Base-by-base conservation (phyloP, 805 yeast genomes). In the Cyberlindnera bimundalis region DNA sequence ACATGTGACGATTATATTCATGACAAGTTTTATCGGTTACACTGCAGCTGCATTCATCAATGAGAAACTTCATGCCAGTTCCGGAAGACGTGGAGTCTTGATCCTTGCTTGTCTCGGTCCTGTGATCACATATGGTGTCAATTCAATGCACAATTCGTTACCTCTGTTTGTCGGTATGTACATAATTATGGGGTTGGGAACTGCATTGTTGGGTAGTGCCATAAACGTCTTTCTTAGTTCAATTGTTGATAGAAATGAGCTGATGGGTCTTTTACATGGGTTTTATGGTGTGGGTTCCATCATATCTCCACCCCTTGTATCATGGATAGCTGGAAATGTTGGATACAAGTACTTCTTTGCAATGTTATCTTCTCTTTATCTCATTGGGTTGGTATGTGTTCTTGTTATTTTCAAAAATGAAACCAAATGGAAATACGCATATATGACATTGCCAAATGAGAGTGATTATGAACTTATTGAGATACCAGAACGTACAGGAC, bases 281-380 rank as follows among this genome's bases (percentile, higher is more conserved):
- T 55, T 68, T 12, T 84, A 82, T 57, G 95, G 95, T 1, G 50
- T 78, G 4, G 89, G 90, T 3, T 86, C 89, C 1, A 78, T 84
- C 36, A 47, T 79, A 2, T 73, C 87, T 1, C 90, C 95, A 2
- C 70, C 84, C 16, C 56, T 79, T 18, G 81, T 82, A 4, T 75
- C 86, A 0, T 51, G 56, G 40, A 56, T 67, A 37, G 62, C 60
- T 10, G 48, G 58, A 28, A 49, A 47, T 23, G 59, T 50, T 11
- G 57, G 67, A 7, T 43, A 18, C 29, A 33, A 39, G 20, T 7
- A 12, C 14, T 33, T 32, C 23, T 43, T 29, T 27, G 12, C 15
- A 15, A 78, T 64, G 1, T 35, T 72, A 43, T 60, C 66, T 9
- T 78, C 61, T 0, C 30, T 71, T 43, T 59, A 68, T 48, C 6